These are phyloP conservation scores for Rhynchosporium secalis DNA, from an alignment of 2,329 filamentous ascomycete species.

Conservation along the genomic window DNA sequence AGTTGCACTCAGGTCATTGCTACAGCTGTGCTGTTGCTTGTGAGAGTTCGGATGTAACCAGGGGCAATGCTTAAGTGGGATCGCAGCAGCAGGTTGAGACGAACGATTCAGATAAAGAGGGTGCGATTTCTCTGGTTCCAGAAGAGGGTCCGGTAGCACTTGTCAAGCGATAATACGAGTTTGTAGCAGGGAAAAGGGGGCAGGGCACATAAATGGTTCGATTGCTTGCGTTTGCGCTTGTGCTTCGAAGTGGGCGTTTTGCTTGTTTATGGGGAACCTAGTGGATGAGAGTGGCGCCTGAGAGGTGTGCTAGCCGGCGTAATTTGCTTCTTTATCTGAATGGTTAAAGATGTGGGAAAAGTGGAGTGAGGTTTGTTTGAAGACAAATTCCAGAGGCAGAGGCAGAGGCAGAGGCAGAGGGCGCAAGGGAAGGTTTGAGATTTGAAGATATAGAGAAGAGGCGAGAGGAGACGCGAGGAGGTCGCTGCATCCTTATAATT, in stretches of 20 bases:
- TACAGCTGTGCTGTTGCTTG: slow-evolving; percentile 32
- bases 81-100: background rate
- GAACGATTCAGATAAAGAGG: background rate
- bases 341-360: background rate
- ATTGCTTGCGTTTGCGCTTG: slow-evolving; percentile 5
- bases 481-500: background rate
- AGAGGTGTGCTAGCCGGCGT: background rate
- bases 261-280: background rate
- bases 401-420: background rate
- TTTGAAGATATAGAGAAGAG: too few species aligned
- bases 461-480: background rate
- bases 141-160: slow-evolving; percentile 7
- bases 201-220: background rate
- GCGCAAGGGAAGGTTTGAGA: too few species aligned
- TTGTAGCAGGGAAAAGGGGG: slow-evolving; percentile 2
- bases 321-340: slow-evolving; percentile 1
- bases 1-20: slow-evolving; percentile 36
- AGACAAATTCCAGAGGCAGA: background rate
- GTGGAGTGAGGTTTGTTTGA: background rate
- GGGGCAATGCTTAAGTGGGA: background rate
- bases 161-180: slow-evolving; percentile 1
- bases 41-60: slow-evolving; percentile 22
- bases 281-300: background rate
- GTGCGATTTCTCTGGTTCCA: background rate
- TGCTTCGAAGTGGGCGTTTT: slow-evolving; percentile 1